phyloP scores from a whole-genome alignment of 257 asterid species.

The Orobanche coerulescens region DNA sequence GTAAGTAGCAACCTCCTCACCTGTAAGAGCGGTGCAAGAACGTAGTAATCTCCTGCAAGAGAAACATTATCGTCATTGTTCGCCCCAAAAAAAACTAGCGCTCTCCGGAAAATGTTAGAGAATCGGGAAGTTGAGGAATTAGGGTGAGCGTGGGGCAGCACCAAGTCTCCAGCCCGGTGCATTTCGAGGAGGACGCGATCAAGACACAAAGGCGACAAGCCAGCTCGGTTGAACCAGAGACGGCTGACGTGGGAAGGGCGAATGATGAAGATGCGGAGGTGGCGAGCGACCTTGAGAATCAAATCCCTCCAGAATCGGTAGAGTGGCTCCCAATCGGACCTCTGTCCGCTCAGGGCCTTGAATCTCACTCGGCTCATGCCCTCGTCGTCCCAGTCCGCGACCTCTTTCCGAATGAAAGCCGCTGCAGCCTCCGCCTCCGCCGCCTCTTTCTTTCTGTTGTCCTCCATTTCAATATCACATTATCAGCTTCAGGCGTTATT shows the following conservation, averaged over 20 bases:
- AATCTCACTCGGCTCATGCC: constrained; percentile 40
- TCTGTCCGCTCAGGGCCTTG: constrained; percentile 85
- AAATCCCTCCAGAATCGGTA: constrained; percentile 73
- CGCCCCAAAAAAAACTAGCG: constrained; percentile 30
- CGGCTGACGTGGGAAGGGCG: constrained; percentile 47
- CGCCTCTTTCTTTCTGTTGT: constrained; percentile 8
- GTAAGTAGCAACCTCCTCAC: constrained; percentile 16
- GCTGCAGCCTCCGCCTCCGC: constrained; percentile 30
- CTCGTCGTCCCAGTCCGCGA: constrained; percentile 70
- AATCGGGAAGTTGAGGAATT: constrained; percentile 25
- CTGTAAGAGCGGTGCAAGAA: constrained; percentile 47
- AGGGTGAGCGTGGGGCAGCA: constrained; percentile 23
- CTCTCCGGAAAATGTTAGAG: constrained; percentile 41
- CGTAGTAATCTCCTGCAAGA: constrained; percentile 40
- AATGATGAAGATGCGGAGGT: constrained; percentile 45
- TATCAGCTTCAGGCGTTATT: too few relatives aligned
- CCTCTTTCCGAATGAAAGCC: constrained; percentile 42
- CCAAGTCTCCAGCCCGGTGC: constrained; percentile 62
- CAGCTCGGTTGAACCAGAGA: constrained; percentile 59
- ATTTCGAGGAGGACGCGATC: constrained; percentile 64
- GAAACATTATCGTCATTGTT: constrained; percentile 16
- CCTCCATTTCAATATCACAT: constrained; percentile 13
- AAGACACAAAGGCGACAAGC: constrained; percentile 68
- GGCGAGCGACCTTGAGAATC: constrained; percentile 58
- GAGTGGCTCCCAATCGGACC: constrained; percentile 71